Conservation (phyloP, 176 grass and related monocot genomes). For the Thinopyrum elongatum region DNA sequence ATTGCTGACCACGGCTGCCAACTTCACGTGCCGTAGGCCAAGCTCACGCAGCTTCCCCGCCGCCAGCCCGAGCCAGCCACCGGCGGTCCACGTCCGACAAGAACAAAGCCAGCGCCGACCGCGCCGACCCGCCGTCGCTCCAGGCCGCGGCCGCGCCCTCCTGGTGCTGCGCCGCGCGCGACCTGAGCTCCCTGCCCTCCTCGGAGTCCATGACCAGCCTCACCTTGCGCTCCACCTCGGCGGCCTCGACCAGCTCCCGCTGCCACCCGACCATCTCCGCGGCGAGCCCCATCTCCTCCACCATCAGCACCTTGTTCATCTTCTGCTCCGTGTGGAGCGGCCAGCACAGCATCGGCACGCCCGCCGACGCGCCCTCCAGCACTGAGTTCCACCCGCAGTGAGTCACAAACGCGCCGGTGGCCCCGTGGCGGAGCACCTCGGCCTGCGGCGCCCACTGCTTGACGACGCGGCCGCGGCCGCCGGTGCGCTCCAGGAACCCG, state of each 20-base stretch:
- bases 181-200: not conserved
- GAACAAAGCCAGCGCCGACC: not conserved
- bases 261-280: constrained; percentile 24
- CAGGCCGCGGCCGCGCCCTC: not conserved
- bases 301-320: constrained; percentile 57
- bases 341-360: constrained; percentile 43
- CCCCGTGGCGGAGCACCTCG: constrained; percentile 24
- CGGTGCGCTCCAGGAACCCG: constrained; percentile 34
- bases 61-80: not conserved
- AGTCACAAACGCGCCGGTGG: constrained; percentile 37
- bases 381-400: constrained; percentile 58
- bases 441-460: constrained; percentile 60
- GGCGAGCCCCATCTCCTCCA: constrained; percentile 25
- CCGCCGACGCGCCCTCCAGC: constrained; percentile 25
- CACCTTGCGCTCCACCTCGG: constrained; percentile 29
- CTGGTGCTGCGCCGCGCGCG: not conserved
- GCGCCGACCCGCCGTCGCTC: constrained; percentile 6
- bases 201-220: constrained; percentile 6
- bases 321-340: constrained; percentile 45
- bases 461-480: constrained; percentile 19
- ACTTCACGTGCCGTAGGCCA: not conserved
- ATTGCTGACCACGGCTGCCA: not conserved
- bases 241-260: not conserved
- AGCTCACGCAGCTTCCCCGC: not conserved
- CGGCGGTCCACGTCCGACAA: not conserved